Evolutionary conservation across 176 grass and related monocot genomes (phyloP).

Genomic region (Oryza coarctata): DNA sequence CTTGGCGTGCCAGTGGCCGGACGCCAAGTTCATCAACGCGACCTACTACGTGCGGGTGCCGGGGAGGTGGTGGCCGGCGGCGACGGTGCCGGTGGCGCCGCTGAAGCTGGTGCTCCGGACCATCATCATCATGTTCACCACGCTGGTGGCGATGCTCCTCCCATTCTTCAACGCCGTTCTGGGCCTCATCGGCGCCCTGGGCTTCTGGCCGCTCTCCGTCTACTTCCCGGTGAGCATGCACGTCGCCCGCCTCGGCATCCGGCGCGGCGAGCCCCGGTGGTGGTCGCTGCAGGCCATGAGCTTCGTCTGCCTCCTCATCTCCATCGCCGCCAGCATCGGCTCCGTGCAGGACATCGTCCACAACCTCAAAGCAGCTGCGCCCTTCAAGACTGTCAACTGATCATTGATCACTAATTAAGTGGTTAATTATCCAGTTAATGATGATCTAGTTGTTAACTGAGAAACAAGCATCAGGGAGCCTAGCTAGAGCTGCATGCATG

Average conservation of each 20-base stretch:
- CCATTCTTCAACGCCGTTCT: conserved; percentile 96
- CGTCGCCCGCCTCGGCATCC: conserved; percentile 60
- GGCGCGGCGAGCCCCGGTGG: conserved; percentile 56
- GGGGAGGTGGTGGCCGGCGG: neutral
- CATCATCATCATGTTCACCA: conserved; percentile 90
- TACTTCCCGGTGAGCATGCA: conserved; percentile 97
- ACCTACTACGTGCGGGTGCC: conserved; percentile 71
- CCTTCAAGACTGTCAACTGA: conserved; percentile 62
- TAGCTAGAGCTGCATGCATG: neutral
- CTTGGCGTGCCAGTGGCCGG: conserved; percentile 63
- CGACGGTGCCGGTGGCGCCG: conserved; percentile 49
- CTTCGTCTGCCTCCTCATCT: conserved; percentile 79
- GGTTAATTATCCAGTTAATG: conserved; percentile 23
- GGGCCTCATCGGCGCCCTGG: conserved; percentile 84
- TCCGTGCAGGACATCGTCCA: conserved; percentile 95
- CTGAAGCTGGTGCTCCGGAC: conserved; percentile 79
- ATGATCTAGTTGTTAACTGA: neutral
- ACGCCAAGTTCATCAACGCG: conserved; percentile 78
- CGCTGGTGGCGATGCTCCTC: conserved; percentile 77
- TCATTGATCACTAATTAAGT: neutral
- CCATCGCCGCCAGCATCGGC: conserved; percentile 71
- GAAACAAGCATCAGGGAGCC: neutral
- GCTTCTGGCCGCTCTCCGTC: conserved; percentile 97
- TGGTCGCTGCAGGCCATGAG: conserved; percentile 80
- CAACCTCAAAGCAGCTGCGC: conserved; percentile 74